Base-by-base conservation (phyloP, 805 yeast species). In the Wickerhamiella spandovensis region DNA sequence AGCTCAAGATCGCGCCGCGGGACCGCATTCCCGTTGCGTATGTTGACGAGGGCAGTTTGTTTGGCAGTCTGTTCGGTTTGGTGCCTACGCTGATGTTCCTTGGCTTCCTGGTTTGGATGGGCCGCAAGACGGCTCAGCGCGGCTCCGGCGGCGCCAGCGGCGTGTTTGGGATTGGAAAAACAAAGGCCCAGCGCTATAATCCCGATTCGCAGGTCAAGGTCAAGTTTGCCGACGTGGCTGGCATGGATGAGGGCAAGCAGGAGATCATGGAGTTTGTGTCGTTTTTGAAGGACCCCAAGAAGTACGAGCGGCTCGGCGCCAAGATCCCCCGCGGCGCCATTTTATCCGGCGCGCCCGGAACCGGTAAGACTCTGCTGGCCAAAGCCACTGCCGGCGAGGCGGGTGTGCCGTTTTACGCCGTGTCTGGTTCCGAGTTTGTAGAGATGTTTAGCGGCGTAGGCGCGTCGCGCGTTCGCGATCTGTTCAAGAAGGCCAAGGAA, bases 361-460 rank as follows among this genome's bases (percentile, higher is more conserved):
- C 97, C 2, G 97, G 97, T 78, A 88, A 88, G 67, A 88, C 97
- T 0, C 68, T 88, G 55, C 69, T 88, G 51, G 96, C 96, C 22
- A 87, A 84, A 65, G 96, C 96, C 12, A 88, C 96, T 23, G 97
- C 96, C 2, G 96, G 97, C 58, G 96, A 88, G 65, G 95, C 96
- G 1, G 92, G 86, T 47, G 97, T 88, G 48, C 95, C 97, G 23
- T 88, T 88, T 65, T 79, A 79, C 56, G 81, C 92, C 21, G 95
- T 88, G 6, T 83, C 94, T 1, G 96, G 95, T 59, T 86, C 95
- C 13, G 96, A 88, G 64, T 88, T 88, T 58, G 94, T 87, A n/a
- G 95, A 88, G 66, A 88, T 88, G 95, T 88, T 85, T 72, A 94
- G 85, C 20, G 96, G 96, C 69, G 95, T 88, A 23, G 96, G 96